Base-by-base conservation (phyloP, 2,329 filamentous ascomycete species). In the Ramichloridium luteum region DNA sequence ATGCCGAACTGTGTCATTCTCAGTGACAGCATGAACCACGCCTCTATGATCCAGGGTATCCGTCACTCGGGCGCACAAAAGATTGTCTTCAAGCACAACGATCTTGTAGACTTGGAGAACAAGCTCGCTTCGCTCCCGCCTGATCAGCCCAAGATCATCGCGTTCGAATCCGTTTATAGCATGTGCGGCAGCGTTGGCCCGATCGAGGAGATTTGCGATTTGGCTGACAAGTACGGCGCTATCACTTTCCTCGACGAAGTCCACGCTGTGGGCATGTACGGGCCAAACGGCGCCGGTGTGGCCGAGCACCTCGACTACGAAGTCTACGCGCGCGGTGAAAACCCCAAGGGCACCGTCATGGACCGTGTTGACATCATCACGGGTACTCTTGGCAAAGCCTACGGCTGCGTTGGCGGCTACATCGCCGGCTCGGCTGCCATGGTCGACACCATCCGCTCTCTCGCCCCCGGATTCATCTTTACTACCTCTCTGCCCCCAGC, bases 11-110 rank as follows among this genome's bases (percentile, higher is more conserved):
- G 90, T 53, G 90, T 98, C 27, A 93, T 96, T 50, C 66, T 98
- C n/a, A 94, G 86, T 4, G 90, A 98, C 62, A 93, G 82, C 58
- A 64, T 94, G 55, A 98, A 98, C 58, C 90, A 98, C 57, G 90
- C 90, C 9, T 96, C 88, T 4, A 98, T 98, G 90, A 98, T 98
- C 40, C 90, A 96, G 61, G 90, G 90, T 27, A 98, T 98, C 50
- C 83, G 90, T 27, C 90, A 98, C 60, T 96, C 88, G 6, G 86
- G 88, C 27, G 86, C 90, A 23, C 88, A 82, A 64, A 98, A 98
- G 69, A 72, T 96, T 59, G 88, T 98, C 15, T 98, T 96, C 72
- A 93, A 92, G 64, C 90, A 98, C 64, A 98, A 98, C 51, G 86
- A 98, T 50, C 61, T 96, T n/a, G 75, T 70, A 25, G 90, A 98